phyloP scores from a whole-genome alignment of 108 stramenopile genomes.

The Fragilaria radians region DNA sequence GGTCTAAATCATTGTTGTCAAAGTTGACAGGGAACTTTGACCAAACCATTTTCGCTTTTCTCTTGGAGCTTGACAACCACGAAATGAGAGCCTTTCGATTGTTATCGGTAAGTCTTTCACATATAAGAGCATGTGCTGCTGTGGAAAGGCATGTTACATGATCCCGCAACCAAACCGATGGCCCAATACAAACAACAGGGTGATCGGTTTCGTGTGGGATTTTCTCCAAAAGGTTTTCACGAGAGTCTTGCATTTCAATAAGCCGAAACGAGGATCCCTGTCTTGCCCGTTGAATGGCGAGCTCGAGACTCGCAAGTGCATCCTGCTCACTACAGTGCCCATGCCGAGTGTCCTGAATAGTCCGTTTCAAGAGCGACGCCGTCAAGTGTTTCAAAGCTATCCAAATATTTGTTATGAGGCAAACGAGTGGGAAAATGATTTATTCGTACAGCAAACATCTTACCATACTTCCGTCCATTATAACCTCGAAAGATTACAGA shows the following conservation, averaged over 20 bases:
- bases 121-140: slow-evolving; percentile 49
- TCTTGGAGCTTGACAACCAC: slow-evolving; percentile 36
- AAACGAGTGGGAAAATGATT: too few relatives aligned
- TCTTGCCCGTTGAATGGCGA: slow-evolving; percentile 60
- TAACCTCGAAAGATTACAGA: slow-evolving; percentile 61
- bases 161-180: slow-evolving; percentile 50
- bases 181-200: slow-evolving; percentile 60
- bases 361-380: slow-evolving; percentile 36
- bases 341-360: slow-evolving; percentile 57
- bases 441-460: slow-evolving; percentile 1
- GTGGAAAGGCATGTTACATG: slow-evolving; percentile 44
- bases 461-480: slow-evolving; percentile 60
- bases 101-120: slow-evolving; percentile 35
- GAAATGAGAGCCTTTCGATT: slow-evolving; percentile 61
- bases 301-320: slow-evolving; percentile 56
- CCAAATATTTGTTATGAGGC: too few relatives aligned
- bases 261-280: slow-evolving; percentile 46
- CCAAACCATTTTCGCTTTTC: slow-evolving; percentile 60
- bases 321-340: slow-evolving; percentile 81
- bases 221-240: slow-evolving; percentile 8
- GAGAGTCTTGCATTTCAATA: slow-evolving; percentile 24
- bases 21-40: slow-evolving; percentile 31
- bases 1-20: slow-evolving; percentile 15
- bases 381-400: slow-evolving; percentile 50
- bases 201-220: slow-evolving; percentile 9